Evolutionary conservation across 371 early-diverging fungal genomes (phyloP), one percentile per base, ranked within the genome.

Genomic region (Circinella umbellata): DNA sequence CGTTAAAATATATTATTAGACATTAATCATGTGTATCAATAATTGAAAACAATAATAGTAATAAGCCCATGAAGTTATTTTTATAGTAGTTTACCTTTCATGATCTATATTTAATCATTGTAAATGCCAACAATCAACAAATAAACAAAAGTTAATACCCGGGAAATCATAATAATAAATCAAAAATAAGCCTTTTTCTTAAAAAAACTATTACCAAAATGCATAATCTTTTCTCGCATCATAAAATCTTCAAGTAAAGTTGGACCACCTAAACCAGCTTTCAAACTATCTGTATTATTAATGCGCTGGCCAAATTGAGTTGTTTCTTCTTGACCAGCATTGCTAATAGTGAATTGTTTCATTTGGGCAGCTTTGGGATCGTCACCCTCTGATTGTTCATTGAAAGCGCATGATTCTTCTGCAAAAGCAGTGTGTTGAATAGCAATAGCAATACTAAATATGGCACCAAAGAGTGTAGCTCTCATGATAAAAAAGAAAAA

Each of bases 181-280:
- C n/a, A 18, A 4, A n/a, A 48, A 35, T 68, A 15, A 47, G 3
- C 1, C n/a, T n/a, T n/a, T n/a, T n/a, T n/a, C n/a, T n/a, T n/a
- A 47, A 47, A 47, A 47, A 11, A 47, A 51, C 7, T 11, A 66
- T 64, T 76, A 76, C 83, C 87, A 69, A 89, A 89, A 63, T 87
- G 88, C 74, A 77, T 79, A 36, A 88, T 76, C 60, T 83, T 83
- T 61, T 88, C 85, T 27, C 80, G 80, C 63, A 83, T 65, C 67
- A 73, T 69, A 48, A 84, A 83, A 64, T 88, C 88, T 69, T 86
- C 80, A 64, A 86, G 53, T 17, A 86, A 66, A 10, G 80, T 76
- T 8, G 86, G 84, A 1, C 86, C 88, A 64, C 79, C 72, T 18
- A 71, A 67, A 20, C 85, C 86, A 63, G 84, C 88, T 51, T 66